Base-by-base conservation (phyloP, 2,329 filamentous ascomycete species). In the Coleophoma crateriformis region DNA sequence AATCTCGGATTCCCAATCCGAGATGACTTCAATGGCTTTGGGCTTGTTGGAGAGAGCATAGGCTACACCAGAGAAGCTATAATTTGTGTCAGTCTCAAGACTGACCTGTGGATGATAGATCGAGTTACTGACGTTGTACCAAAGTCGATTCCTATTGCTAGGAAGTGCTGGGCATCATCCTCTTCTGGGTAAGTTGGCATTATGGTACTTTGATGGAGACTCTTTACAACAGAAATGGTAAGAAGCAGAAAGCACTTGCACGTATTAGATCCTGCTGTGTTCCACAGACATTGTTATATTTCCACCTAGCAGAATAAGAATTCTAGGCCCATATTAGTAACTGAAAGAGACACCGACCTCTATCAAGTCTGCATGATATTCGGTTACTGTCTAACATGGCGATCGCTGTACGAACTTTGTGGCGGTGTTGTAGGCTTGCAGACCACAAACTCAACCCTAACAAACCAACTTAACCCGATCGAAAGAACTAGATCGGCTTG, bases 131-230 rank as follows among this genome's bases (percentile, higher is more conserved):
- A 49, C 50, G 46, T 51, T 38, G 50, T 51, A 14, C 50, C 50
- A 37, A 46, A 48, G 20, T 51, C 50, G 34, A 51, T 51, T 7
- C 50, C 50, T 19, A 51, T 51, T 15, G 37, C 35, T 13, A 51
- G 35, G 34, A 38, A 48, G 13, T 40, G n/a, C 14, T 27, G 27
- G 27, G 27, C 27, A 27, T 27, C 27, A 27, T 27, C 27, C 8
- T 27, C 27, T 27, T 27, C 27, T 7, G 27, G 8, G 8, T 27
- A 27, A 27, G 27, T 7, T 27, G 27, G 5, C 35, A 38, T 38
- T 38, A 7, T 38, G 35, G 35, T 11, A 4, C 35, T 38, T 14
- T 38, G 14, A 38, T 38, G 12, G 15, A n/a, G 35, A 17, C 35
- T 38, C 7, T 38, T 17, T 38, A n/a, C 5, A 38, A 38, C 12